A percentile compares a stretch with the other conserved stretches of the same genome.
phyloP scores from a whole-genome alignment of 2,329 filamentous ascomycete species.

The Cladosporium sp. region DNA sequence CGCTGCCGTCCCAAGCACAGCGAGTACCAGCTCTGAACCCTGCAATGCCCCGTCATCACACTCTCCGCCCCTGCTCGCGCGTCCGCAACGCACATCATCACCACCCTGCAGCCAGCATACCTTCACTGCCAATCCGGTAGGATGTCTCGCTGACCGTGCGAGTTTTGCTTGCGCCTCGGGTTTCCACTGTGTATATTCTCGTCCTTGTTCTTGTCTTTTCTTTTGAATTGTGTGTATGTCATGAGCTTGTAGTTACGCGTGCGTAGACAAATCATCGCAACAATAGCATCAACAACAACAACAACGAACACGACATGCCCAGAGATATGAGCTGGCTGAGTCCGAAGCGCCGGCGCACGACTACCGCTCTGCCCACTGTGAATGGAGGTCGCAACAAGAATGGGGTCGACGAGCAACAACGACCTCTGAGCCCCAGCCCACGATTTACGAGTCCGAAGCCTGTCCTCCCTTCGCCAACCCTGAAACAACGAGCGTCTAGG shows the following conservation, averaged over 20 bases:
- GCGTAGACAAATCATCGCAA: background rate
- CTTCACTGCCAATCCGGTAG: background rate
- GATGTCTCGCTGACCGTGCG: slow-evolving; percentile 6
- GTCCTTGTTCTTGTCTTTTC: background rate
- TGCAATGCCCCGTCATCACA: slow-evolving; percentile 18
- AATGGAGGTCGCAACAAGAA: slow-evolving; percentile 19
- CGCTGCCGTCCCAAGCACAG: background rate
- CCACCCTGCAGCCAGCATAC: background rate
- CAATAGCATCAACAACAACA: background rate
- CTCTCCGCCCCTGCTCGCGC: background rate
- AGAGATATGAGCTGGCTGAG: slow-evolving; percentile 29
- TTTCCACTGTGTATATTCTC: background rate
- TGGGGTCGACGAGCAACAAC: slow-evolving; percentile 8
- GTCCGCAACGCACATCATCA: slow-evolving; percentile 1
- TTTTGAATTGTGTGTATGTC: background rate
- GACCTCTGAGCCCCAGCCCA: slow-evolving; percentile 10
- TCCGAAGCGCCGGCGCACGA: slow-evolving; percentile 31
- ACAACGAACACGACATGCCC: slow-evolving; percentile 1
- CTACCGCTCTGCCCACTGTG: slow-evolving; percentile 27
- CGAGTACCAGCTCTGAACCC: background rate
- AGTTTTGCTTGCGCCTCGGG: background rate
- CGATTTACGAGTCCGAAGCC: slow-evolving; percentile 13
- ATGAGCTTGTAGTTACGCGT: background rate
- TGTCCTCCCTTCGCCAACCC: background rate
- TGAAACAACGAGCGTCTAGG: slow-evolving; percentile 8